Evolutionary conservation across 257 asterid species (phyloP), one percentile per base, ranked within the genome.

Genomic region (Mitragyna speciosa): DNA sequence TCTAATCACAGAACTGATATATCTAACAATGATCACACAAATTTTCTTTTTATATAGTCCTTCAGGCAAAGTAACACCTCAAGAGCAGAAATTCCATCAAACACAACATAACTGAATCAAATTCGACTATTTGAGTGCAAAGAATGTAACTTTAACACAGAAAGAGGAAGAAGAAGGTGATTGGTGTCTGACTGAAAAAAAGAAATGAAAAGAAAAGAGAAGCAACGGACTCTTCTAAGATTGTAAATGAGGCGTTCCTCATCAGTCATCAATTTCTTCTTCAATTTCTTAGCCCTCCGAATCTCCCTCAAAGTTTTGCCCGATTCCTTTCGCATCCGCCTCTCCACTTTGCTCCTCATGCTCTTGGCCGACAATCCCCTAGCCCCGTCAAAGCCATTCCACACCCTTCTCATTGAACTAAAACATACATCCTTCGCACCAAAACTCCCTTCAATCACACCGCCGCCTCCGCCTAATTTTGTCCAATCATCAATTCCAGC

Each of bases 321-420:
- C 20, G 97, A 89, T 87, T 96, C 99, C 81, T 92, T 90, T 30
- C 82, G 87, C 92, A 90, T 89, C 76, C 95, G 86, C n/a, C 63
- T 82, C 92, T 94, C 99, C 84, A 96, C 99, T 85, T 87, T 96
- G 88, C 98, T 94, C 86, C 99, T 87, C 99, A 96, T 94, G 76
- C 98, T 94, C 87, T 87, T 92, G 49, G 90, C 89, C 72, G 98
- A 92, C 79, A 91, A 89, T 73, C 84, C 83, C 82, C 98, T 90
- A 75, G 82, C 89, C 70, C 98, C 95, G 52, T 77, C 85, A 64
- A 85, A 75, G 56, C 66, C 64, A 78, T 87, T 86, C 91, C 88
- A 81, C 76, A 68, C 49, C 76, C 82, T 81, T 78, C 82, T 84
- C 33, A 48, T 80, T 11, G 80, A 80, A 70, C 36, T 54, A 28